These are phyloP conservation scores for Pezicula neosporulosa DNA, from an alignment of 2,329 filamentous ascomycete genomes.

Conservation along the genomic window DNA sequence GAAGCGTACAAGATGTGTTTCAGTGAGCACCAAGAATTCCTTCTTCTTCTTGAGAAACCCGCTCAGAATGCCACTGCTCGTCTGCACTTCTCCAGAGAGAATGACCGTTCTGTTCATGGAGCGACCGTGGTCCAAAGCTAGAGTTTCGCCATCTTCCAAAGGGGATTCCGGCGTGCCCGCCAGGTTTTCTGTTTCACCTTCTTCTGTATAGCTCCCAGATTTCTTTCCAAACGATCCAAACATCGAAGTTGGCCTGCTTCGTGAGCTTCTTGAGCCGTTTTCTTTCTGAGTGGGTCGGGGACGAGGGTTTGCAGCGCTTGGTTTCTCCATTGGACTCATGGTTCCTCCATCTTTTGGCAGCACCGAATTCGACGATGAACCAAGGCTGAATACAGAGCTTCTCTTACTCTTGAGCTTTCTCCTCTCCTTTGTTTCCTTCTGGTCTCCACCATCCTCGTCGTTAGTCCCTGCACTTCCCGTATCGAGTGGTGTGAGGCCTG, in stretches of 20 bases:
- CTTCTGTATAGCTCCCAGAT: conserved; percentile 23
- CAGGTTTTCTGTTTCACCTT: conserved; percentile 18
- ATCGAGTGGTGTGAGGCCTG: conserved; percentile 22
- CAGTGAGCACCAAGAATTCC: conserved; percentile 69
- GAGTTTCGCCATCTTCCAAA: conserved; percentile 11
- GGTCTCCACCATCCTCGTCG: conserved; percentile 8
- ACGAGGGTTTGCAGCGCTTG: conserved; percentile 21
- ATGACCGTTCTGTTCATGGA: conserved; percentile 42
- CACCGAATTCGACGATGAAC: conserved; percentile 15
- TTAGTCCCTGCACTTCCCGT: conserved; percentile 12
- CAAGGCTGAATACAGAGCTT: conserved; percentile 23
- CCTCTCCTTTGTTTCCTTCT: conserved; percentile 19
- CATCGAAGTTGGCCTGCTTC: conserved; percentile 23
- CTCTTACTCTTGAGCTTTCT: conserved; percentile 23
- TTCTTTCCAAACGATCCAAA: conserved; percentile 30
- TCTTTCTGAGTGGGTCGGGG: conserved; percentile 25
- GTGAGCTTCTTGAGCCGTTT: conserved; percentile 12
- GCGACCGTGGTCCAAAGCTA: conserved; percentile 5
- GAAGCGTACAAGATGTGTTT: conserved; percentile 64
- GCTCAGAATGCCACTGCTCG: conserved; percentile 64
- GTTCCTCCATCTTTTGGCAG: conserved; percentile 11
- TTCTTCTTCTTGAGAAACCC: conserved; percentile 70
- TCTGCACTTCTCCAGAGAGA: conserved; percentile 68
- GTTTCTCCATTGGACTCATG: conserved; percentile 15
- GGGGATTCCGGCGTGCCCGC: conserved; percentile 20